Evolutionary conservation across 306 rosid species (phyloP).

Genomic region (Rosa chinensis): DNA sequence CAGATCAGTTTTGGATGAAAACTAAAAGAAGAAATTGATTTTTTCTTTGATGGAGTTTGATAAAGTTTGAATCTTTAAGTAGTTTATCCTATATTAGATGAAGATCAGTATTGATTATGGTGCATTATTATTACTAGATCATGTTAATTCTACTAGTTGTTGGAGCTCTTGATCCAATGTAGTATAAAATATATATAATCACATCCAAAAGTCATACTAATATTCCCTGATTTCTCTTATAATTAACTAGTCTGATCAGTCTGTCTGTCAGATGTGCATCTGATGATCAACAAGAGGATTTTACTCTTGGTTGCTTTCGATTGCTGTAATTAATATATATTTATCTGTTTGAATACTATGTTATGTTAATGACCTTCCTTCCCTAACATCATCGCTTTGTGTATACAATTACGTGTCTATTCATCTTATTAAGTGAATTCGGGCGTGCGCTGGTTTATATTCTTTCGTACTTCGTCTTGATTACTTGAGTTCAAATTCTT

Average conservation of each 20-base stretch:
- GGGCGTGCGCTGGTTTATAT: neutral
- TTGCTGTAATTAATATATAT: constrained; percentile 21
- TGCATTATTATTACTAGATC: constrained; percentile 25
- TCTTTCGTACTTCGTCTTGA: neutral
- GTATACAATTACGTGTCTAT: neutral
- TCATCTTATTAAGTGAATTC: neutral
- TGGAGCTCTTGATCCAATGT: constrained; percentile 38
- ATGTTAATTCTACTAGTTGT: constrained; percentile 30
- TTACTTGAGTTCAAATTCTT: constrained; percentile 11
- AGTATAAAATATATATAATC: constrained; percentile 13
- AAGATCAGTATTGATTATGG: constrained; percentile 23
- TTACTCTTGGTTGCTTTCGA: constrained; percentile 25
- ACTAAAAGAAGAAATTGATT: too few species aligned
- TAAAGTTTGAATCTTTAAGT: neutral
- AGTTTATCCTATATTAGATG: neutral
- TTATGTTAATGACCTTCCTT: neutral
- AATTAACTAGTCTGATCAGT: constrained; percentile 41
- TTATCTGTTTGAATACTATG: neutral
- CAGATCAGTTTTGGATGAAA: neutral
- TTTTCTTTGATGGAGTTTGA: neutral
- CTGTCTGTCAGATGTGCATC: constrained; percentile 34
- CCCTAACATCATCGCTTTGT: neutral
- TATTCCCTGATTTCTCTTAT: constrained; percentile 33
- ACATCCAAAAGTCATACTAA: constrained; percentile 21
- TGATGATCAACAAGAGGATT: constrained; percentile 18